Evolutionary conservation across 2,329 filamentous ascomycete species (phyloP).

Genomic region (Cladosporium sp.): DNA sequence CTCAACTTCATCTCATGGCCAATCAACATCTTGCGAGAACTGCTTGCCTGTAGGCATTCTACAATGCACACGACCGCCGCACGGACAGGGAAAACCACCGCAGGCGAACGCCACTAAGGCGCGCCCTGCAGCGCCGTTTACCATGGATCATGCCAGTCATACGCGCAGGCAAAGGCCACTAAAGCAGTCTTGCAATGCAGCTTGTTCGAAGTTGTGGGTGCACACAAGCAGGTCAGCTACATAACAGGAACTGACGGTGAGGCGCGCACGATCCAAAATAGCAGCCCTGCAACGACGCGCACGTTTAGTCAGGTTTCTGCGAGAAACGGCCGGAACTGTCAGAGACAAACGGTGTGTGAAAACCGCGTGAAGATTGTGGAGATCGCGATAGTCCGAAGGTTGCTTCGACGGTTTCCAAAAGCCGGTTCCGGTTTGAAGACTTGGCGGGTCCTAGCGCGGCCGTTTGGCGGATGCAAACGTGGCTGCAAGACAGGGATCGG

Average conservation of each 20-base stretch:
- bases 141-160: conserved; percentile 19
- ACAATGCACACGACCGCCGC: neutral
- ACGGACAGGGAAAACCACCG: conserved; percentile 7
- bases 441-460: conserved; percentile 11
- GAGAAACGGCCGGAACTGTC: conserved; percentile 5
- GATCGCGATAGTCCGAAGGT: conserved; percentile 2
- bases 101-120: conserved; percentile 13
- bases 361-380: conserved; percentile 19
- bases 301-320: neutral
- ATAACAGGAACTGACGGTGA: neutral
- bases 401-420: conserved; percentile 10
- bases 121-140: conserved; percentile 16
- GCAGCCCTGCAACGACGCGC: neutral
- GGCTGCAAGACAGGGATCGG: conserved; percentile 19
- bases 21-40: neutral
- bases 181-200: conserved; percentile 1
- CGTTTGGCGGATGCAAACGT: conserved; percentile 20
- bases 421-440: conserved; percentile 5
- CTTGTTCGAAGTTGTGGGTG: conserved; percentile 6
- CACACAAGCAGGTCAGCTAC: neutral
- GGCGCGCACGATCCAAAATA: neutral
- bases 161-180: conserved; percentile 13
- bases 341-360: conserved; percentile 6
- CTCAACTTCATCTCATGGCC: neutral
- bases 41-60: neutral